A percentile compares a stretch with the other conserved stretches of the same genome.
Evolutionary conservation across 169 alveolate species (phyloP).

Genomic region (Plasmodium malariae): DNA sequence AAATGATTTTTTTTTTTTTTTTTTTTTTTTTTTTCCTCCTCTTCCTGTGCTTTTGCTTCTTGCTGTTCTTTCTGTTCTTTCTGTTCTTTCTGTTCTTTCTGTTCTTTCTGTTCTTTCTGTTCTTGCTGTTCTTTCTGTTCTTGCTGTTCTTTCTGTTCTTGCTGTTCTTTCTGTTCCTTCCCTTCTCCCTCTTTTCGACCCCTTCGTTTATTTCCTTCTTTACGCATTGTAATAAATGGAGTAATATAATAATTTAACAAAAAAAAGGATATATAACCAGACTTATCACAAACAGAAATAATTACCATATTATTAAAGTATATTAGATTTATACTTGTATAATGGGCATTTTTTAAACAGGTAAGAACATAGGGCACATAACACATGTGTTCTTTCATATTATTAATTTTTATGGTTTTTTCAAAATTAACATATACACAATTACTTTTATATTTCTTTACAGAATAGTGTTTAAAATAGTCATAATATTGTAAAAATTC

Average conservation of each 20-base stretch:
- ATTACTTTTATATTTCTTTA: conserved; percentile 11
- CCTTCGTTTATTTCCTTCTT: background rate
- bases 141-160: too few species aligned
- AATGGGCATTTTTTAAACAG: conserved; percentile 14
- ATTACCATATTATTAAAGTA: conserved; percentile 21
- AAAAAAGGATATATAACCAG: conserved; percentile 51
- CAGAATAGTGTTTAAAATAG: conserved; percentile 21
- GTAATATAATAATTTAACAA: conserved; percentile 53
- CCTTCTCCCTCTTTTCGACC: background rate
- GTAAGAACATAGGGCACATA: conserved; percentile 55
- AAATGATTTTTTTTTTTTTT: background rate
- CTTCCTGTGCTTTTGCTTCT: too few species aligned
- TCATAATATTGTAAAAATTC: conserved; percentile 39
- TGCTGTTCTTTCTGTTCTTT: too few species aligned
- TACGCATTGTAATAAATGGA: conserved; percentile 16
- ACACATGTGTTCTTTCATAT: background rate
- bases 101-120: too few species aligned
- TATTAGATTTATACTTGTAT: conserved; percentile 27
- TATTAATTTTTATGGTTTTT: background rate
- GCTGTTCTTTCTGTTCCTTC: too few species aligned
- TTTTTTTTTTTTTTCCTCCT: too few species aligned
- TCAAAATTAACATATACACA: conserved; percentile 15
- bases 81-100: too few species aligned
- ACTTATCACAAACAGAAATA: conserved; percentile 32
- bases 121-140: too few species aligned